Evolutionary conservation across 257 asterid species (phyloP), one percentile per base, ranked within the genome.

Genomic region (Phtheirospermum japonicum): DNA sequence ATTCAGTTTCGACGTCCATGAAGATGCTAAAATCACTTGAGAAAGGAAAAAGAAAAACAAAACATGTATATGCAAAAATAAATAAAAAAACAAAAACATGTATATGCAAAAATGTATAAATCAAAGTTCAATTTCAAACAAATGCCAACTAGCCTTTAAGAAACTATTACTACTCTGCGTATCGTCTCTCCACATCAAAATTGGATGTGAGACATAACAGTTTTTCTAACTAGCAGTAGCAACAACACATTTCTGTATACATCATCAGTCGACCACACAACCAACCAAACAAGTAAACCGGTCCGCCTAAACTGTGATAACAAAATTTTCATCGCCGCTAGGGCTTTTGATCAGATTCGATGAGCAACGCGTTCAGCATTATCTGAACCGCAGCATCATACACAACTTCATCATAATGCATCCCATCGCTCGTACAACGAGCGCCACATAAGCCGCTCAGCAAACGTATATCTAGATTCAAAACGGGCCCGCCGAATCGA

Each of bases 331-430:
- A 57, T 57, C 54, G 57, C 60, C 72, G 73, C 67, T 34, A 67
- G 63, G 85, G 78, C 73, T 77, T 87, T 71, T 93, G 99, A 75
- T 89, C 84, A 34, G 97, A 93, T 67, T 89, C 86, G 26, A 93
- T 77, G 66, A 93, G 94, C 85, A 93, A 76, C 0, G 85, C 92
- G 54, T 93, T 89, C 82, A 93, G 72, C 92, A 93, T 51, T 59
- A 93, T 79, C 57, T 93, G 99, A 72, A 85, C 74, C 3, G 88
- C 83, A 54, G 96, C 78, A 23, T 85, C 89, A 74, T 89, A 93
- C 53, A 89, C 90, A 67, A 78, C 80, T 31, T 74, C 80, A 12
- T 82, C 79, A 31, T 93, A 93, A 76, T 93, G 99, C 96, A 93
- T 89, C 55, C 99, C 99, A 62, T 93, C 96, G 6, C 50, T 59